Evolutionary conservation across 306 rosid genomes (phyloP), one percentile per base, ranked within the genome.

Genomic region (Cucurbita ficifolia): DNA sequence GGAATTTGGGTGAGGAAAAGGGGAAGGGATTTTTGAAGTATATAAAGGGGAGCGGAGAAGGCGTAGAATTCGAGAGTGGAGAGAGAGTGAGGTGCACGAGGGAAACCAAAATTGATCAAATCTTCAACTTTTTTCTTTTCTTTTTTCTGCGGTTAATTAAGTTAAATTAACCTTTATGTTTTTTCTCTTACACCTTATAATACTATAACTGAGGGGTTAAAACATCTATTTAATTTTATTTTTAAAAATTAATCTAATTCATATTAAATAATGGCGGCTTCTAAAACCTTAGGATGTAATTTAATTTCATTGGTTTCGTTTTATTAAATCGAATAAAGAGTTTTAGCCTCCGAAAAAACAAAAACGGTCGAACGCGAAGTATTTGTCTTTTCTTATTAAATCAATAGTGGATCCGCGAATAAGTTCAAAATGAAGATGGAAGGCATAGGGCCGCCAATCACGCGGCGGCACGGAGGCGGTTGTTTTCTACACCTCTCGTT

Each of bases 401-500:
- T 1, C 22, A 69, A 58, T 60, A 52, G 46, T 70, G 46, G 75
- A 70, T 67, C 72, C 72, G 72, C 54, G 72, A 67, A 67, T 67
- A 65, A 49, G 38, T 63, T 6, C n/a, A 58, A 45, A 11, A 40
- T 22, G 57, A 48, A 42, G 3, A 68, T 4, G 14, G 58, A 46
- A 70, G 36, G 40, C 10, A 68, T 22, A 35, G 73, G 72, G 13
- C 21, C 19, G 56, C 59, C 56, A 61, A 76, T 70, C 80, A 78
- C 61, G 86, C 81, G 72, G 76, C 72, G 57, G 77, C 72, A 74
- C 52, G 35, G 57, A 55, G 75, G 71, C 78, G 79, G 83, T 80
- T 57, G 35, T 65, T 36, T 65, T 65, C 9, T 63, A 63, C 70
- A 4, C 33, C 17, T n/a, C 14, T 39, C 33, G 17, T 63, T 38